Evolutionary conservation across 345 rosid genomes (phyloP).

Genomic region (Noccaea caerulescens): DNA sequence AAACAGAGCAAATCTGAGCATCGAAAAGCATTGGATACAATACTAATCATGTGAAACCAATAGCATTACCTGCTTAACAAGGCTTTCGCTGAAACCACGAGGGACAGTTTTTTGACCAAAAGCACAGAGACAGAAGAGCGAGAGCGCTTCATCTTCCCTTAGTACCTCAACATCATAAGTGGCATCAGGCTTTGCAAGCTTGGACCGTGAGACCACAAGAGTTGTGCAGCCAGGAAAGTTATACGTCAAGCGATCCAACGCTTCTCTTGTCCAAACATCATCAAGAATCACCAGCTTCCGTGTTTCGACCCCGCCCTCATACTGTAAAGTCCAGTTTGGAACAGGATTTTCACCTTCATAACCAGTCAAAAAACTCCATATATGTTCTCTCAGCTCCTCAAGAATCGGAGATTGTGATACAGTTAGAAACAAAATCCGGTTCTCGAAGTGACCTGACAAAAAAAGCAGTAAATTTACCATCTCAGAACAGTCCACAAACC

Average conservation of each 20-base stretch:
- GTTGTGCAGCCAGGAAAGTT: slow-evolving; percentile 61
- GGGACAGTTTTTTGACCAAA: slow-evolving; percentile 71
- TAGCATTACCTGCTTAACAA: slow-evolving; percentile 68
- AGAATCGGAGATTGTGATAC: slow-evolving; percentile 84
- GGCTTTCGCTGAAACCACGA: slow-evolving; percentile 48
- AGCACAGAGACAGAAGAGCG: slow-evolving; percentile 76
- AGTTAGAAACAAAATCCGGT: slow-evolving; percentile 66
- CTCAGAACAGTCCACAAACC: background rate
- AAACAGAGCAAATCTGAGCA: slow-evolving; percentile 27
- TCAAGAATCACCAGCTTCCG: slow-evolving; percentile 67
- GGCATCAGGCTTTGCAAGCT: slow-evolving; percentile 49
- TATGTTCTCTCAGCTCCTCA: slow-evolving; percentile 52
- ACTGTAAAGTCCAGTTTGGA: slow-evolving; percentile 50
- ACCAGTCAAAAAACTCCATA: slow-evolving; percentile 53
- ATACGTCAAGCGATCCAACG: slow-evolving; percentile 62
- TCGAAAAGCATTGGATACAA: background rate
- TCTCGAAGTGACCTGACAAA: slow-evolving; percentile 59
- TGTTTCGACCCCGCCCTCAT: slow-evolving; percentile 38
- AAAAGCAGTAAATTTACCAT: background rate
- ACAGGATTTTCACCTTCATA: slow-evolving; percentile 38
- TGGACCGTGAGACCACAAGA: slow-evolving; percentile 77
- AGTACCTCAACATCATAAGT: slow-evolving; percentile 68
- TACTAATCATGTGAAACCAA: background rate
- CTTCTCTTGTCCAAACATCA: slow-evolving; percentile 78
- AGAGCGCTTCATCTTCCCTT: slow-evolving; percentile 63